Base-by-base conservation (phyloP, 192 early-diverging fungal genomes). In the Diversispora epigaea region DNA sequence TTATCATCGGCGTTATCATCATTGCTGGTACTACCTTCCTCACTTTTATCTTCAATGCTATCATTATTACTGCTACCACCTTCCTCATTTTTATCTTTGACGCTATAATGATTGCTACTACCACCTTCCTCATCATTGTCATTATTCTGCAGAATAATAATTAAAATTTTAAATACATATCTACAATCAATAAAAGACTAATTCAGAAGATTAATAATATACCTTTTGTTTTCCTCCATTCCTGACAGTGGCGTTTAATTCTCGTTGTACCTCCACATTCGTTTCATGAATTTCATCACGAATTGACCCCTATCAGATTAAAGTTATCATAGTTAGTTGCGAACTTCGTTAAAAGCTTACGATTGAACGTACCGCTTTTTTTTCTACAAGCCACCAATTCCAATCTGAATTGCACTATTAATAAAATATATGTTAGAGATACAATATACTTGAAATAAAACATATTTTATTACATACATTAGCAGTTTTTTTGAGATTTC, bases 351-450 rank as follows among this genome's bases (percentile, higher is more conserved):
- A 22, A 66, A 69, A 69, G 46, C 54, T 69, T 70, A 6, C 32
- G 49, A 41, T 70, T 52, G 25, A 70, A 70, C 68, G 49, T 25
- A 70, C 68, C 52, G n/a, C 47, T 39, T 52, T 70, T 70, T 70
- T 71, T 7, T 71, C 68, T 14, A 71, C 0, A 4, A 71, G 39
- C 68, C 68, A 71, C 52, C 54, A 52, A 14, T 71, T 15, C 68
- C 68, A 71, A 56, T 71, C 68, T 44, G 68, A 55, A 56, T 71
- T 71, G 0, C 50, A 71, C 69, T 71, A 71, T 71, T 71, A 56
- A 71, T n/a, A 71, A 56, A 57, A 19, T 32, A 57, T 52, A 57
- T 57, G 41, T 71, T 71, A 71, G 40, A 57, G 52, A 50, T 71
- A 57, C 52, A 45, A 70, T 69, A 69, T 69, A 47, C 65, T 57